These are phyloP conservation scores for Dactylellina cionopaga DNA, from an alignment of 2,329 filamentous ascomycete species.

Conservation along the genomic window DNA sequence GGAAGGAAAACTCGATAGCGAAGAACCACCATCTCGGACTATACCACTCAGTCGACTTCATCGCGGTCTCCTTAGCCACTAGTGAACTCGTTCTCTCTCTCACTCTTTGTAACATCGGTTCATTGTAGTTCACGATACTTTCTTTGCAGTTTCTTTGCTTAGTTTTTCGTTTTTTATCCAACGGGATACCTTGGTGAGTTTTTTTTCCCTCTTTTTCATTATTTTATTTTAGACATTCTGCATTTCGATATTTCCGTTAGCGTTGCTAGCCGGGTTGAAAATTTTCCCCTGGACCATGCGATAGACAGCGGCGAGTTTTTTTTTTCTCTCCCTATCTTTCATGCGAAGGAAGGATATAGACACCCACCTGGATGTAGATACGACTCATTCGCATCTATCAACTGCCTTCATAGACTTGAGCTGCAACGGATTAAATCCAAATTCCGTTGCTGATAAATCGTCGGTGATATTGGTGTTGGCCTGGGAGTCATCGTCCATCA, in stretches of 20 bases:
- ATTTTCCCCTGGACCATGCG: slow-evolving; percentile 42
- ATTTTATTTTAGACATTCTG: slow-evolving; percentile 16
- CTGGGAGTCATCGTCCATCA: slow-evolving; percentile 33
- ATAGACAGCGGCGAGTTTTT: slow-evolving; percentile 35
- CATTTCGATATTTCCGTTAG: slow-evolving; percentile 51
- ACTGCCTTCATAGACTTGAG: background rate
- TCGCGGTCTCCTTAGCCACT: slow-evolving; percentile 17
- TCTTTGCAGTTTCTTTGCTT: slow-evolving; percentile 38
- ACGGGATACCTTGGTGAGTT: slow-evolving; percentile 51
- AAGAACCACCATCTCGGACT: slow-evolving; percentile 40
- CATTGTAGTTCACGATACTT: slow-evolving; percentile 38
- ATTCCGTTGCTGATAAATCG: slow-evolving; percentile 13
- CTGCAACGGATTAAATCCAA: slow-evolving; percentile 28
- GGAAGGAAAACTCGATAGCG: slow-evolving; percentile 51
- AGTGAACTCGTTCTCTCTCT: slow-evolving; percentile 23
- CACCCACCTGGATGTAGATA: slow-evolving; percentile 7
- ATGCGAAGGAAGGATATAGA: slow-evolving; percentile 2
- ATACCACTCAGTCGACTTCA: slow-evolving; percentile 31
- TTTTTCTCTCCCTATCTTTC: background rate
- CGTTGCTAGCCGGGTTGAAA: slow-evolving; percentile 50
- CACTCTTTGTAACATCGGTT: slow-evolving; percentile 46
- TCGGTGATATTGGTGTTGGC: slow-evolving; percentile 22
- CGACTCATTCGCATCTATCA: slow-evolving; percentile 1
- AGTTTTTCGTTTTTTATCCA: slow-evolving; percentile 34
- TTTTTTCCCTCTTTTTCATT: slow-evolving; percentile 10